These are phyloP conservation scores for Aegilops tauschii DNA, from an alignment of 176 grass and related monocot genomes.

Conservation along the genomic window DNA sequence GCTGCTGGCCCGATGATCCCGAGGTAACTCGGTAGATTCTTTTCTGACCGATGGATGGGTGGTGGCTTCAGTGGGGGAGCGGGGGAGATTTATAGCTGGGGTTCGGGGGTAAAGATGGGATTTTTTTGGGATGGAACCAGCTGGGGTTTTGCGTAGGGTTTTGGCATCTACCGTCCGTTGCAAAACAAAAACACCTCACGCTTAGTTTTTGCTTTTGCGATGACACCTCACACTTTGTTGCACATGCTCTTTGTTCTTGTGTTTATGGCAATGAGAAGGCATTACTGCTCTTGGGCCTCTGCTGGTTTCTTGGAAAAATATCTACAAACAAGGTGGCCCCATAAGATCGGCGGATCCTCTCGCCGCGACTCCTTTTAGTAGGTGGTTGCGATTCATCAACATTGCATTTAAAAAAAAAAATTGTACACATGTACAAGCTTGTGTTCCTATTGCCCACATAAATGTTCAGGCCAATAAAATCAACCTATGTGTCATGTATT, in stretches of 20 bases:
- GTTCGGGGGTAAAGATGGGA: not conserved
- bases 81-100: not conserved
- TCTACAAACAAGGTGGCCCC: no score
- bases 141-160: not conserved
- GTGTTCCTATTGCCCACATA: no score
- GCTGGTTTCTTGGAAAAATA: no score
- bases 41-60: not conserved
- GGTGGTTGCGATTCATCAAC: no score
- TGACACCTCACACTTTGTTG: not conserved
- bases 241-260: not conserved
- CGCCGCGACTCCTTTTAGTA: no score
- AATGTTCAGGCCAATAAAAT: no score
- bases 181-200: not conserved
- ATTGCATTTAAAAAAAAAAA: no score
- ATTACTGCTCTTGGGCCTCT: not conserved
- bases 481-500: no score
- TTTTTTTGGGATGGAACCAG: not conserved
- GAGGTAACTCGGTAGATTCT: not conserved
- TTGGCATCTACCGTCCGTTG: not conserved
- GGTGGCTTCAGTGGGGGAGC: not conserved
- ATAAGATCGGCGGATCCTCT: no score
- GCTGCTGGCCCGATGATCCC: not conserved
- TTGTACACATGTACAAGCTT: no score
- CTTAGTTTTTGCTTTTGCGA: not conserved
- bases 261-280: not conserved